Percentiles rank a stretch among this genome's conserved stretches.
Evolutionary conservation across 2,329 filamentous ascomycete species (phyloP).

Genomic region (Ascochyta viciae-villosae): DNA sequence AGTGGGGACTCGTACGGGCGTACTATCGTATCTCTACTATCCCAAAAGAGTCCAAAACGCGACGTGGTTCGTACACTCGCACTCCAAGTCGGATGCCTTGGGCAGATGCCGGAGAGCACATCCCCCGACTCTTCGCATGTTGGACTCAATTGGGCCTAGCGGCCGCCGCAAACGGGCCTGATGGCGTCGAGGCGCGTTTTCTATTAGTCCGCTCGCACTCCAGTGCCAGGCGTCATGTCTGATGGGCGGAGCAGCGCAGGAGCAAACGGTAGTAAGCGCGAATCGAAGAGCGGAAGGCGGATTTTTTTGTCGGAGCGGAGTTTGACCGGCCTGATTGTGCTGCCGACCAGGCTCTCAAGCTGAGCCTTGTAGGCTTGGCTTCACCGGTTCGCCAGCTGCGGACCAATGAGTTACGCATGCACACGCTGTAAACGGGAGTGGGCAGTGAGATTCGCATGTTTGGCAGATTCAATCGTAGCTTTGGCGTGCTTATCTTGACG

Average conservation of each 20-base stretch:
- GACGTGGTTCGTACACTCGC: conserved; percentile 5
- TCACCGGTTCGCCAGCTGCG: conserved; percentile 7
- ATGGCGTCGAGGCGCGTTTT: neutral
- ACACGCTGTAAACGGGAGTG: neutral
- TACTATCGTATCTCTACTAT: conserved; percentile 1
- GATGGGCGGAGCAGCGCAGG: conserved; percentile 17
- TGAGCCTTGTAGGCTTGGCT: neutral
- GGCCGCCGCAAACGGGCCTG: neutral
- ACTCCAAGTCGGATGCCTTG: conserved; percentile 4
- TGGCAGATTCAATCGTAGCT: conserved; percentile 5
- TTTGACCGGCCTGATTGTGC: conserved; percentile 1
- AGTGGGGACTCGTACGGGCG: conserved; percentile 10
- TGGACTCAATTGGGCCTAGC: conserved; percentile 10
- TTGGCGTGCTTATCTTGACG: conserved; percentile 13
- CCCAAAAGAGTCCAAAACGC: conserved; percentile 11
- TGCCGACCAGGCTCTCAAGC: neutral
- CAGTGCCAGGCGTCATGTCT: conserved; percentile 10
- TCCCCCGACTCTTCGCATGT: conserved; percentile 15
- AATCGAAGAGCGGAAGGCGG: neutral
- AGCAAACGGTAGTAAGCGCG: conserved; percentile 4
- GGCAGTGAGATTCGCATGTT: neutral
- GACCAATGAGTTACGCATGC: conserved; percentile 1
- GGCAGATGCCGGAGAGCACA: neutral
- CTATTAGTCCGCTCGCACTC: conserved; percentile 15
- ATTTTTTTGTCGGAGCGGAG: neutral